phyloP scores from a whole-genome alignment of 352 stramenopile genomes.

The Phytophthora fragariaefolia region DNA sequence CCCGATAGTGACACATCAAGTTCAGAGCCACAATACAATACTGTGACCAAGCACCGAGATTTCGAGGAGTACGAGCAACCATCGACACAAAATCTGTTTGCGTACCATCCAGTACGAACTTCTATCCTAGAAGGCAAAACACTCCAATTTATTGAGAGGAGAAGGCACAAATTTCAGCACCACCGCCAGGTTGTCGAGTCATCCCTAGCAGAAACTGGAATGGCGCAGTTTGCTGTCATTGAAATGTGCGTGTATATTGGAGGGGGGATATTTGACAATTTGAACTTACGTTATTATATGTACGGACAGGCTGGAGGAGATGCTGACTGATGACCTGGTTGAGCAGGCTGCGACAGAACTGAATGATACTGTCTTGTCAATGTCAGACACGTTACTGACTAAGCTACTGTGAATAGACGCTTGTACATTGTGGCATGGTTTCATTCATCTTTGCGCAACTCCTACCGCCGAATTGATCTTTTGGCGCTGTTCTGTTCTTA shows the following conservation, averaged over 20 bases:
- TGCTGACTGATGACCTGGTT: conserved; percentile 53
- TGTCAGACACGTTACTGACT: conserved; percentile 49
- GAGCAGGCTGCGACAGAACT: conserved; percentile 45
- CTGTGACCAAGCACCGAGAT: background rate
- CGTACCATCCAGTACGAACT: conserved; percentile 15
- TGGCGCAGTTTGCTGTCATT: conserved; percentile 64
- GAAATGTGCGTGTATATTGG: conserved; percentile 54
- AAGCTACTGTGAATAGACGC: conserved; percentile 27
- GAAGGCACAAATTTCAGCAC: conserved; percentile 51
- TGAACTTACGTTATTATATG: background rate
- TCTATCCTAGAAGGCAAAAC: conserved; percentile 29
- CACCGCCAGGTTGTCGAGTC: conserved; percentile 64
- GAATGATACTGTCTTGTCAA: conserved; percentile 39
- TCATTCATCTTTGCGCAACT: conserved; percentile 16
- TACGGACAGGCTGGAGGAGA: conserved; percentile 45
- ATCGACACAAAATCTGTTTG: conserved; percentile 1
- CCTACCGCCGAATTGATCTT: conserved; percentile 25
- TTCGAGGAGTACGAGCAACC: background rate
- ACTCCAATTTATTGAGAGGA: conserved; percentile 55
- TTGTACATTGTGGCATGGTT: background rate
- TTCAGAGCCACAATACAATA: background rate
- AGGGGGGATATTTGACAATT: background rate
- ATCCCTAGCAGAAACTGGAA: conserved; percentile 59
- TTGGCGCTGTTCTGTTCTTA: conserved; percentile 50
- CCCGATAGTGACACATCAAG: background rate